Evolutionary conservation across 306 rosid species (phyloP), one percentile per base, ranked within the genome.

Genomic region (Alnus glutinosa): DNA sequence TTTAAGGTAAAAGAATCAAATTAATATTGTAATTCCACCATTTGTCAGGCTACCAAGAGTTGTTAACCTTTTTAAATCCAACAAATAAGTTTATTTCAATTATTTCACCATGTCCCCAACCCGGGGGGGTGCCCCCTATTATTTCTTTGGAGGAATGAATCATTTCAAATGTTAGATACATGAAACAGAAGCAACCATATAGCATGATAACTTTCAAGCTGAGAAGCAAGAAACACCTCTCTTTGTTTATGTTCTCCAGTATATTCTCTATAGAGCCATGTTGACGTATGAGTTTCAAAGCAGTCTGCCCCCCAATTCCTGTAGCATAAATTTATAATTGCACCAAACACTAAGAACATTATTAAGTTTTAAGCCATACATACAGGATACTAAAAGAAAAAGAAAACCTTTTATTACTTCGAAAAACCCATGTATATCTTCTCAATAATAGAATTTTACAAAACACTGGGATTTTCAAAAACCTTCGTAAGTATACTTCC

Each of bases 241-340:
- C 98, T 90, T 81, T 91, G 86, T 83, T 91, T 67, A 95, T 78
- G 80, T 90, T 92, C 90, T 91, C 98, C 79, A 95, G 79, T 78
- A 95, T 92, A 72, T 37, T 89, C 83, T 95, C 98, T 49, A 95
- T 95, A 63, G 92, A 90, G 51, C 98, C 98, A 77, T 95, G 98
- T 81, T 92, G 97, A 68, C 94, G 97, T 78, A 92, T 89, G 80
- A 94, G 97, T 86, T 95, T 95, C 86, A 95, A 86, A 71, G 98
- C 98, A 74, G 97, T 92, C 83, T 70, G 88, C 77, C 98, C 98
- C 77, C 98, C 98, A 81, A 95, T 92, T 64, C 98, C 98, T 95
- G 89, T 10, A n/a, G 81, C 70, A 85, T 13, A 84, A 55, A 76
- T 69, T 74, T 71, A 62, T 71, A 57, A 66, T 52, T 67, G 44